These are phyloP conservation scores for Trametes sanguinea DNA, from an alignment of 768 basidiomycete species.

Conservation along the genomic window DNA sequence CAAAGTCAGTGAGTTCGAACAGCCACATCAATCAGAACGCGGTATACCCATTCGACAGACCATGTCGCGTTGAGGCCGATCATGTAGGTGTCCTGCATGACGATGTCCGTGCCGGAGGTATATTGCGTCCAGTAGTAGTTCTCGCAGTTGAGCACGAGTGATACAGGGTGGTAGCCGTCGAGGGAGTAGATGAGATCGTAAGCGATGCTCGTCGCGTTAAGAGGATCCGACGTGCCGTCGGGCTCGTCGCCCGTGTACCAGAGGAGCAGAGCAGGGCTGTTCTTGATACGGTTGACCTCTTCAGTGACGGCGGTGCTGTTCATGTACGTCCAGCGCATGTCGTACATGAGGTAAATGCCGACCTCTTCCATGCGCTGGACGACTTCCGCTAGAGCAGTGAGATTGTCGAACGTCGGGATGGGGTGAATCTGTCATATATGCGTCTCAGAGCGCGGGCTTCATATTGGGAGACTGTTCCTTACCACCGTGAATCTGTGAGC, in stretches of 20 bases:
- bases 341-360: slow-evolving; percentile 76
- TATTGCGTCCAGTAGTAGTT: slow-evolving; percentile 64
- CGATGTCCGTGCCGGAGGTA: slow-evolving; percentile 64
- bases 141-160: slow-evolving; percentile 56
- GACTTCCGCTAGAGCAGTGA: slow-evolving; percentile 57
- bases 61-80: slow-evolving; percentile 62
- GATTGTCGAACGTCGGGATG: slow-evolving; percentile 63
- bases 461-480: background rate
- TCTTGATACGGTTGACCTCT: slow-evolving; percentile 70
- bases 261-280: slow-evolving; percentile 64
- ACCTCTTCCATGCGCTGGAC: slow-evolving; percentile 74
- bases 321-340: slow-evolving; percentile 76
- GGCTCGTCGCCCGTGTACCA: slow-evolving; percentile 81
- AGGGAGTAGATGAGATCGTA: slow-evolving; percentile 49
- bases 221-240: slow-evolving; percentile 68
- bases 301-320: slow-evolving; percentile 61
- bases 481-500: slow-evolving; percentile 41
- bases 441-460: background rate
- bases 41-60: slow-evolving; percentile 52
- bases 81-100: slow-evolving; percentile 68
- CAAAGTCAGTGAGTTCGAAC: too few relatives aligned
- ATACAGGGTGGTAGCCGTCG: slow-evolving; percentile 62
- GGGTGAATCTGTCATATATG: slow-evolving; percentile 56
- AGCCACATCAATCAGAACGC: background rate
- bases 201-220: slow-evolving; percentile 53